Conservation (phyloP, 768 basidiomycete species). For the Boletus sp. region DNA sequence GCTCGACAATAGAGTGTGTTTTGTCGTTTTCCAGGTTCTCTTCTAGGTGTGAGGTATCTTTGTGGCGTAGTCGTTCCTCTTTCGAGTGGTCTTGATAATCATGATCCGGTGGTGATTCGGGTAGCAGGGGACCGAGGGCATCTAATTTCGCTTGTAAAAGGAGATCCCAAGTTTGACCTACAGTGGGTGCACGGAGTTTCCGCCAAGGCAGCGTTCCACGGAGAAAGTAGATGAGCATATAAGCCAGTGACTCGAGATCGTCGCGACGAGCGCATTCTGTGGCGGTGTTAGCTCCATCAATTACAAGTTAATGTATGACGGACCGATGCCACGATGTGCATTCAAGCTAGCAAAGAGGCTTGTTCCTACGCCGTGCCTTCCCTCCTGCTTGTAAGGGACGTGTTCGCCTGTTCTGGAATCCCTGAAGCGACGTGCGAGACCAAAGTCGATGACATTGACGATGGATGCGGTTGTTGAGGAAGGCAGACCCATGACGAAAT, state of each 20-base stretch:
- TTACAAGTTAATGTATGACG: conserved; percentile 21
- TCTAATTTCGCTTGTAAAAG: conserved; percentile 73
- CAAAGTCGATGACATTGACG: conserved; percentile 93
- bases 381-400: conserved; percentile 68
- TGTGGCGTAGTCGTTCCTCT: not conserved
- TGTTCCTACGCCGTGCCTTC: conserved; percentile 78
- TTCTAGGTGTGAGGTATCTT: conserved; percentile 12
- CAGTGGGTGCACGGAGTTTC: conserved; percentile 63
- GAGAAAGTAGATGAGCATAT: conserved; percentile 82
- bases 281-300: not conserved
- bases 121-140: conserved; percentile 38
- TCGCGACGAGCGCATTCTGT: conserved; percentile 74
- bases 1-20: conserved; percentile 13
- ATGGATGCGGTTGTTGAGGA: conserved; percentile 61
- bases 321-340: conserved; percentile 75
- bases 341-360: conserved; percentile 73
- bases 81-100: conserved; percentile 5
- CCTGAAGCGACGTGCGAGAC: conserved; percentile 76
- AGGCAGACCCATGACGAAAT: conserved; percentile 86
- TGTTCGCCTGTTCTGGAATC: conserved; percentile 64
- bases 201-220: conserved; percentile 79
- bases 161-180: conserved; percentile 71
- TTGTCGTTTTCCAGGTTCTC: conserved; percentile 9
- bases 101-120: conserved; percentile 14
- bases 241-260: conserved; percentile 76